Conservation (phyloP, 2,329 filamentous ascomycete species). For the Paracorniculantispora psalliotae region DNA sequence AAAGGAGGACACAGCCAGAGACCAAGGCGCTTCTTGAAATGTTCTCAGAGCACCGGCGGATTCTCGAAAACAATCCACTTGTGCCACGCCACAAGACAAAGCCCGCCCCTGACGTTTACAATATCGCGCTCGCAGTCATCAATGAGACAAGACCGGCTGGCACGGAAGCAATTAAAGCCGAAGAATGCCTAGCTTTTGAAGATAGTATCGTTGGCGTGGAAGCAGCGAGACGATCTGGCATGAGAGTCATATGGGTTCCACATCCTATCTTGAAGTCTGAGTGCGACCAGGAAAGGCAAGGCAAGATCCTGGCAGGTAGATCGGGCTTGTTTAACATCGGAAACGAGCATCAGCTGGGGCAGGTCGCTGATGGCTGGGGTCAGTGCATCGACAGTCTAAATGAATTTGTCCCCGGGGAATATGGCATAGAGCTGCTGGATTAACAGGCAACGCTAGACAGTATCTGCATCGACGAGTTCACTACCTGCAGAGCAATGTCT, state of each 20-base stretch:
- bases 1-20: conserved; percentile 44
- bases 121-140: conserved; percentile 60
- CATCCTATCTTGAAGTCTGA: not conserved
- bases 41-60: conserved; percentile 50
- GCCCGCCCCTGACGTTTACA: conserved; percentile 68
- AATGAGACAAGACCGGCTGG: conserved; percentile 50
- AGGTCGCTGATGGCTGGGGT: conserved; percentile 32
- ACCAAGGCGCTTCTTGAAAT: conserved; percentile 22
- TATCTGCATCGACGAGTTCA: too few species aligned
- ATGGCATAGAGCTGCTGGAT: conserved; percentile 17
- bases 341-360: conserved; percentile 25
- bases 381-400: conserved; percentile 29
- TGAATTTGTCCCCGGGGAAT: conserved; percentile 32
- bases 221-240: conserved; percentile 64
- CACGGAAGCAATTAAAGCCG: conserved; percentile 46
- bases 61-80: conserved; percentile 62
- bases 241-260: conserved; percentile 62
- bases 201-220: conserved; percentile 69
- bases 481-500: too few species aligned
- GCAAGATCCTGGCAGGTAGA: conserved; percentile 17
- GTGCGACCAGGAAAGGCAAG: not conserved
- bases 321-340: conserved; percentile 18
- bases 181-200: conserved; percentile 26
- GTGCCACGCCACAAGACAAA: conserved; percentile 61
- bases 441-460: too few species aligned